Evolutionary conservation across 1,139 yeast genomes (phyloP), one percentile per base, ranked within the genome.

Genomic region (Suhomyces panamericanus): DNA sequence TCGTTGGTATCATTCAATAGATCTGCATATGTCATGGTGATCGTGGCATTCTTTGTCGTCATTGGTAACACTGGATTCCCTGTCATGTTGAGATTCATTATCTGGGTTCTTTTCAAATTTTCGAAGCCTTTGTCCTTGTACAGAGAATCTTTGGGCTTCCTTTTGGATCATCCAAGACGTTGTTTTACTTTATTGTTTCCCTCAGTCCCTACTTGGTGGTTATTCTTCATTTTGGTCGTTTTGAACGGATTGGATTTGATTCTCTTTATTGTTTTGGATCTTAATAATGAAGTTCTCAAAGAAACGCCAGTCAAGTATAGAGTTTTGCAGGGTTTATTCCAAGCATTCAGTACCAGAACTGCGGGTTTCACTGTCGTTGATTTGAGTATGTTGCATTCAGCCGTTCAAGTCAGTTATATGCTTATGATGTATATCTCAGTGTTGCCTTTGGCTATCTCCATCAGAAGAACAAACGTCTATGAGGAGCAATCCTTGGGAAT

Each of bases 401-500:
- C 96, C 0, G 87, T 93, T 38, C 96, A 89, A 63, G 96, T 93
- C 34, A 84, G 95, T 57, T 95, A 95, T 63, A 78, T 90, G 83
- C 77, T 93, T 51, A 91, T 93, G 98, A 93, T 93, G 99, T 93
- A 95, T 69, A 89, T 95, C 27, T 91, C 98, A 6, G 97, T 93
- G 40, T 73, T 91, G 59, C 99, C 99, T 0, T 72, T 93, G 58
- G 99, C 99, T 33, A 93, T 93, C 56, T 88, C 97, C 37, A 90
- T 93, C 54, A 83, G 99, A 67, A 80, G 97, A 62, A 93, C 99
- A 17, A 93, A 93, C 62, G 99, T 93, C 39, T 93, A 93, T 66
- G 99, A 93, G 62, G 99, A 93, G 60, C 98, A 90, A 62, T 87
- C 96, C 0, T 70, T 93, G 49, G 99, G 99, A 12, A 80, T 91